Evolutionary conservation across 2,329 filamentous ascomycete species (phyloP), one percentile per base, ranked within the genome.

Genomic region (Alternaria consortialis): DNA sequence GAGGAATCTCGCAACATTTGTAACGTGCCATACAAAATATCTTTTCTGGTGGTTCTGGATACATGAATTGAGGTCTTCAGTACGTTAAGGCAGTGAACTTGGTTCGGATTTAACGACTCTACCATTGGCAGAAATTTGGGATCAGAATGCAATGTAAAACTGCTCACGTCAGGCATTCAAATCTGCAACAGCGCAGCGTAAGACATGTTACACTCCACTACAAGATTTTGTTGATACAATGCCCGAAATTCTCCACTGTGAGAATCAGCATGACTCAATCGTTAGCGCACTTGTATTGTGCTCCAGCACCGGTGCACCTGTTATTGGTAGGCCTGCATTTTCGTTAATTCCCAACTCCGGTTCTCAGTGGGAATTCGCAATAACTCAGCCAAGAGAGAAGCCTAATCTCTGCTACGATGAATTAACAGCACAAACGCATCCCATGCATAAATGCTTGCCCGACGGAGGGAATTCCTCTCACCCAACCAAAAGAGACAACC

Each of bases 1-100:
- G 64, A 39, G 66, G 66, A n/a, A 63, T 72, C 6, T 65, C 66
- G 9, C 58, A 65, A 13, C 58, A 61, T 25, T 29, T 62, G n/a
- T 64, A 43, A 56, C 11, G n/a, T 42, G 51, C n/a, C 2, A 5
- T 31, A 50, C 40, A 43, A 4, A 34, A 6, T 6, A 11, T 4
- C 32, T 12, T 25, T 15, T 23, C 23, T 9, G 13, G 1, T 48
- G 0, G 17, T 34, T 48, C 12, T 7, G 20, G 8, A 37, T 9
- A 5, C 1, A 36, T 5, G 20, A n/a, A 53, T 12, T 8, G 2
- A 15, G 31, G 12, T 2, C 27, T 5, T 9, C 1, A n/a, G 31
- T 47, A 31, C 20, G 29, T 47, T 20, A 8, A 12, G n/a, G 7
- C 15, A 13, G 12, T 5, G 5, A n/a, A n/a, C 11, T 20, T 17